Evolutionary conservation across 2,329 filamentous ascomycete genomes (phyloP), one percentile per base, ranked within the genome.

Genomic region (Arachnomyces sp.): DNA sequence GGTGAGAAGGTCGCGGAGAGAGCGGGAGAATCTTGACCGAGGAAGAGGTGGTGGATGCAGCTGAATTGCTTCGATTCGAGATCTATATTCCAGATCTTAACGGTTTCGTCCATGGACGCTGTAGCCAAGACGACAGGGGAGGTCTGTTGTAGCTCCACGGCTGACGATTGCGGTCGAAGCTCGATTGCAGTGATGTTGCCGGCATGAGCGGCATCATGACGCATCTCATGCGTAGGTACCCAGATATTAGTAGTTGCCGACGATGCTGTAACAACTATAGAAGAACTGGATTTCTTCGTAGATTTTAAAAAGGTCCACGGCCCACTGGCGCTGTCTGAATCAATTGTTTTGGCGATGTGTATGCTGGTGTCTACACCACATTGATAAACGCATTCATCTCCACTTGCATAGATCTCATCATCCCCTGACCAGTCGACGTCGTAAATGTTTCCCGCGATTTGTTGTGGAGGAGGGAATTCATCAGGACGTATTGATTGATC

Each of bases 1-100:
- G 68, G 65, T 4, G 68, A 69, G 46, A 71, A 71, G 25, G 60
- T 55, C 35, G 65, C 52, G 2, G 62, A 57, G 32, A 71, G 57
- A 34, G 66, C 59, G 4, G 68, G 65, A 16, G 51, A 45, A 3
- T 56, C 55, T 7, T 56, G 48, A 3, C 58, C 58, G 7, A 69
- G 46, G 39, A 56, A 55, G 25, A 69, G 49, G 12, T 55, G 54
- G 43, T 67, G 58, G 31, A 66, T 39, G 35, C 60, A 59, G 13
- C 57, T 51, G 38, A 64, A 56, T 33, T 57, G 55, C 44, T 59
- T 62, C 12, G 50, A 49, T 12, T 63, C 52, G 32, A 68, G 39
- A 43, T 68, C 52, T 35, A 67, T 50, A 30, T 63, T 53, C 68
- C 68, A 72, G 11, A 70, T 46, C 41, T 66, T 66, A 39, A 69